Evolutionary conservation across 169 alveolate genomes (phyloP).

Genomic region (Plasmodium berghei): DNA sequence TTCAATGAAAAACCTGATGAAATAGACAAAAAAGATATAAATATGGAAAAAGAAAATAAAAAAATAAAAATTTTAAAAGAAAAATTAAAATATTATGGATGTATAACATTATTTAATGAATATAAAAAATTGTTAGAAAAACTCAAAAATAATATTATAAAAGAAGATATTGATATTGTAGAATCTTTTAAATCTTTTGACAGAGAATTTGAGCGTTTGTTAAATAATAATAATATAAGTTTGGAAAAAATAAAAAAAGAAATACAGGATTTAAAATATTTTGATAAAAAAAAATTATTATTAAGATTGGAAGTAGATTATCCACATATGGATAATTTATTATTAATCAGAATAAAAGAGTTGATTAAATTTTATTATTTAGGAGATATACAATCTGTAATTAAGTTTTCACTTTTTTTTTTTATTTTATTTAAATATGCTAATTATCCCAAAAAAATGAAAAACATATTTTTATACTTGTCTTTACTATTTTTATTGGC

Average conservation of each 20-base stretch:
- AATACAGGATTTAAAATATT: slow-evolving; percentile 17
- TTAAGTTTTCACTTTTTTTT: slow-evolving; percentile 64
- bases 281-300: slow-evolving; percentile 34
- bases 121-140: slow-evolving; percentile 39
- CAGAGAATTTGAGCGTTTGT: slow-evolving; percentile 16
- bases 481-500: slow-evolving; percentile 29
- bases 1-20: slow-evolving; percentile 22
- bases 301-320: slow-evolving; percentile 49
- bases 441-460: slow-evolving; percentile 28
- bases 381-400: slow-evolving; percentile 43
- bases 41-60: slow-evolving; percentile 22
- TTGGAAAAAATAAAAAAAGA: slow-evolving; percentile 62
- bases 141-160: slow-evolving; percentile 22
- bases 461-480: slow-evolving; percentile 29
- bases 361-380: slow-evolving; percentile 38
- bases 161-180: slow-evolving; percentile 17
- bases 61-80: slow-evolving; percentile 23
- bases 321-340: slow-evolving; percentile 55
- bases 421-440: slow-evolving; percentile 64
- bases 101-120: slow-evolving; percentile 42
- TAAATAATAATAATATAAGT: slow-evolving; percentile 43
- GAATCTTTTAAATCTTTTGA: slow-evolving; percentile 40
- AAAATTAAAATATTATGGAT: slow-evolving; percentile 27
- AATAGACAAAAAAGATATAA: background rate
- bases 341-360: slow-evolving; percentile 32